phyloP scores from a whole-genome alignment of 169 alveolate species.

The Blepharisma undulans region DNA sequence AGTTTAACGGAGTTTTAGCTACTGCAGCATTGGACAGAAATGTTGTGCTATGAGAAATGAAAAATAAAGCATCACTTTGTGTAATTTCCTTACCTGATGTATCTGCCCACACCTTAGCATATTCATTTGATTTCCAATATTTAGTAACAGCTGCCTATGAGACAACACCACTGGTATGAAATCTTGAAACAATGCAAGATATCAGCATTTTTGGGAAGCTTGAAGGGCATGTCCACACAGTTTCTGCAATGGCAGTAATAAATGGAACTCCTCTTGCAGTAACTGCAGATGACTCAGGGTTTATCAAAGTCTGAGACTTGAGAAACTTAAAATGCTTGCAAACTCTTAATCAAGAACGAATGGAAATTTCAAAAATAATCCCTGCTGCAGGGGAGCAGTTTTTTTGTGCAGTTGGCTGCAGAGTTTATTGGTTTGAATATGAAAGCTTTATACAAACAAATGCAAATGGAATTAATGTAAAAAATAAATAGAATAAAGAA shows the following conservation, averaged over 20 bases:
- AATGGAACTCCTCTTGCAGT: slow-evolving; percentile 61
- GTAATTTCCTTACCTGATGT: slow-evolving; percentile 43
- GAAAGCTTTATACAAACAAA: not conserved
- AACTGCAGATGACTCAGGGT: slow-evolving; percentile 66
- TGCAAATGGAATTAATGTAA: slow-evolving; percentile 4
- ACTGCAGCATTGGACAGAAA: slow-evolving; percentile 53
- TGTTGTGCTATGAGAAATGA: slow-evolving; percentile 51
- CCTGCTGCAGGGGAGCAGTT: not conserved
- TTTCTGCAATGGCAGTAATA: slow-evolving; percentile 45
- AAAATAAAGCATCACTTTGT: slow-evolving; percentile 19
- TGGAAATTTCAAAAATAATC: not conserved
- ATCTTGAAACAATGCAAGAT: not conserved
- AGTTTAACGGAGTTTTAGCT: slow-evolving; percentile 43
- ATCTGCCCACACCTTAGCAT: slow-evolving; percentile 54
- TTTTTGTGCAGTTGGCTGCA: slow-evolving; percentile 13
- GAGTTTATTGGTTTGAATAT: slow-evolving; percentile 16
- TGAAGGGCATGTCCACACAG: slow-evolving; percentile 50
- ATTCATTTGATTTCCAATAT: slow-evolving; percentile 54
- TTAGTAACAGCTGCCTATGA: slow-evolving; percentile 55
- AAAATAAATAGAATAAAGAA: not conserved
- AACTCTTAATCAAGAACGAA: slow-evolving; percentile 52
- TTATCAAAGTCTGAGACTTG: slow-evolving; percentile 64
- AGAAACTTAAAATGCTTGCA: slow-evolving; percentile 45
- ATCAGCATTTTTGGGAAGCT: not conserved
- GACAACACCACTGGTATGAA: slow-evolving; percentile 33